Conservation (phyloP, 83 land plant genomes). For the Isoetes engelmannii region DNA sequence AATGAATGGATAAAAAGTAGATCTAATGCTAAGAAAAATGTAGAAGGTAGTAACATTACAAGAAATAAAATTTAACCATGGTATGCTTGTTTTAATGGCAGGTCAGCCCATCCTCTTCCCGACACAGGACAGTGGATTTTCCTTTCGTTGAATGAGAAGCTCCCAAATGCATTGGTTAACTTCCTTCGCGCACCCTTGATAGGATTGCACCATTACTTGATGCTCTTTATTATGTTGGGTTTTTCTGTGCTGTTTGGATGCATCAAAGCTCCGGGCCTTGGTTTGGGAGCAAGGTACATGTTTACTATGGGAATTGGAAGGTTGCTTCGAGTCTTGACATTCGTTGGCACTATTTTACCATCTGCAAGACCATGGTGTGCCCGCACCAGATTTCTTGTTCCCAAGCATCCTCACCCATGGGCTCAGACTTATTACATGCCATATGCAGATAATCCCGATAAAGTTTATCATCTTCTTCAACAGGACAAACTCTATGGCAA, state of each 20-base stretch:
- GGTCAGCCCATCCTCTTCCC: slow-evolving; percentile 74
- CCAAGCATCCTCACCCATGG: slow-evolving; percentile 81
- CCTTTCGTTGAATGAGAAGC: slow-evolving; percentile 66
- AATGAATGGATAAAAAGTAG: too few relatives aligned
- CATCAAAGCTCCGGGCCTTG: slow-evolving; percentile 85
- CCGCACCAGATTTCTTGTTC: slow-evolving; percentile 48
- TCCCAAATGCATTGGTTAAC: slow-evolving; percentile 48
- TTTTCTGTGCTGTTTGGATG: slow-evolving; percentile 86
- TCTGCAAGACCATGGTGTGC: slow-evolving; percentile 98
- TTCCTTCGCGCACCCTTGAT: slow-evolving; percentile 74
- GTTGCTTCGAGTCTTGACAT: slow-evolving; percentile 70
- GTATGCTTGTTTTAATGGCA: slow-evolving; percentile 14
- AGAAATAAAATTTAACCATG: too few relatives aligned
- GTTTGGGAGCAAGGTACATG: slow-evolving; percentile 86
- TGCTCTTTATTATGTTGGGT: slow-evolving; percentile 79
- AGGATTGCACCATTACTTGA: slow-evolving; percentile 77
- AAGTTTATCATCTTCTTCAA: slow-evolving; percentile 42
- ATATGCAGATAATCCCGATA: slow-evolving; percentile 54
- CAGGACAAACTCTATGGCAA: slow-evolving; percentile 52
- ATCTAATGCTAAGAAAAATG: too few relatives aligned
- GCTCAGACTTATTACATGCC: slow-evolving; percentile 86
- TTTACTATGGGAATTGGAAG: slow-evolving; percentile 90
- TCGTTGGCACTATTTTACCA: slow-evolving; percentile 85
- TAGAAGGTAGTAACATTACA: too few relatives aligned
- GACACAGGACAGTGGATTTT: slow-evolving; percentile 93